Evolutionary conservation across 768 basidiomycete species (phyloP).

Genomic region (Lanmaoa pseudosensibilis): DNA sequence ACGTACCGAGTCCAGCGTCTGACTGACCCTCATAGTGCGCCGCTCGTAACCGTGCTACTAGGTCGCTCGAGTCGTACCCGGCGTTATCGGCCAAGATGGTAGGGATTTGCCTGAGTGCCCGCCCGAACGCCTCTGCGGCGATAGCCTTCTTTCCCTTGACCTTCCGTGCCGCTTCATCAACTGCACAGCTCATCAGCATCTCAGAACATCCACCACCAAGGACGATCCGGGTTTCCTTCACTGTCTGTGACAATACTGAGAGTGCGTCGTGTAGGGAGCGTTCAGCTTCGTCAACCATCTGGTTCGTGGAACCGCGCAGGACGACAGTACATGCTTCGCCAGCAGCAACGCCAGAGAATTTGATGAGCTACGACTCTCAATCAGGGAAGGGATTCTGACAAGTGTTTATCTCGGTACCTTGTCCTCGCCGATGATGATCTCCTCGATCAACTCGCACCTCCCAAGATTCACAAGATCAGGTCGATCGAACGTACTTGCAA

Average conservation of each 20-base stretch:
- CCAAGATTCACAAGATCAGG: slow-evolving; percentile 93
- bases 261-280: slow-evolving; percentile 97
- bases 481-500: slow-evolving; percentile 91
- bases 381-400: background rate
- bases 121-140: slow-evolving; percentile 88
- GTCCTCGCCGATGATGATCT: slow-evolving; percentile 99
- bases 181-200: slow-evolving; percentile 95
- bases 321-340: slow-evolving; percentile 98
- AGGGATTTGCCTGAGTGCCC: slow-evolving; percentile 91
- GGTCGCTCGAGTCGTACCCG: slow-evolving; percentile 95
- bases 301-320: slow-evolving; percentile 92
- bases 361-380: slow-evolving; percentile 72
- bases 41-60: slow-evolving; percentile 85
- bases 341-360: slow-evolving; percentile 98
- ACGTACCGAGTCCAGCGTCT: slow-evolving; percentile 86
- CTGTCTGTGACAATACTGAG: slow-evolving; percentile 95
- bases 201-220: slow-evolving; percentile 98
- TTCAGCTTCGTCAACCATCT: slow-evolving; percentile 99
- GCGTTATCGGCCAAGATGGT: slow-evolving; percentile 97
- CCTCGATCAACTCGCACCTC: slow-evolving; percentile 91
- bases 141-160: slow-evolving; percentile 95
- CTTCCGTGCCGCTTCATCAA: slow-evolving; percentile 82
- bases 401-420: slow-evolving; percentile 55
- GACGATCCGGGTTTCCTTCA: slow-evolving; percentile 92
- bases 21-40: slow-evolving; percentile 88